These are phyloP conservation scores for Cladosporium sp. DNA, from an alignment of 2,329 filamentous ascomycete genomes.

Conservation along the genomic window DNA sequence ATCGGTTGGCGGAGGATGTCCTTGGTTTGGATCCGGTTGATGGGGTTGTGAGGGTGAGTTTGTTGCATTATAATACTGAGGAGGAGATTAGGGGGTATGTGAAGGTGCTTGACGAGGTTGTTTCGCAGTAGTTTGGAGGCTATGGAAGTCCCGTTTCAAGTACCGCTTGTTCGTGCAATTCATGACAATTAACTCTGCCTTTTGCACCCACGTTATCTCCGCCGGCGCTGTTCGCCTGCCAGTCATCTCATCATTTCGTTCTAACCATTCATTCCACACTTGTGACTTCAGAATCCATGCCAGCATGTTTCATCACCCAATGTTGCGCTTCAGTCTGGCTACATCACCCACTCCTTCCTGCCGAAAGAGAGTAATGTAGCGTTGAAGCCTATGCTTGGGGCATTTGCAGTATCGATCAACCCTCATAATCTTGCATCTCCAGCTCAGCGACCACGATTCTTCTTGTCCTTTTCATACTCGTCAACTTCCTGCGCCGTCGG, in stretches of 20 bases:
- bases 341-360: background rate
- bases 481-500: constrained; percentile 46
- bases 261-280: background rate
- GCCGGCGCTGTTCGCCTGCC: background rate
- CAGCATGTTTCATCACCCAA: background rate
- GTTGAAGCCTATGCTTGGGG: too few species aligned
- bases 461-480: constrained; percentile 28
- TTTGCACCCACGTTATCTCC: background rate
- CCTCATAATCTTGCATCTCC: background rate
- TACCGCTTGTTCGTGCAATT: background rate
- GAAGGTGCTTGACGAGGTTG: constrained; percentile 52
- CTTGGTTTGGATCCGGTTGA: constrained; percentile 57
- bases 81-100: constrained; percentile 59
- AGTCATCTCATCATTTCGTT: background rate
- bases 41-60: constrained; percentile 68
- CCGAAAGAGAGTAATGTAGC: background rate
- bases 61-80: constrained; percentile 74
- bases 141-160: background rate
- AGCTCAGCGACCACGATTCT: constrained; percentile 12
- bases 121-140: constrained; percentile 12
- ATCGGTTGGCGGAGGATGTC: constrained; percentile 61
- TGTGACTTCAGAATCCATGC: background rate
- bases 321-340: background rate
- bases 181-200: background rate
- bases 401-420: too few species aligned